phyloP scores from a whole-genome alignment of 176 grass and related monocot species.

The Triticum monococcum region DNA sequence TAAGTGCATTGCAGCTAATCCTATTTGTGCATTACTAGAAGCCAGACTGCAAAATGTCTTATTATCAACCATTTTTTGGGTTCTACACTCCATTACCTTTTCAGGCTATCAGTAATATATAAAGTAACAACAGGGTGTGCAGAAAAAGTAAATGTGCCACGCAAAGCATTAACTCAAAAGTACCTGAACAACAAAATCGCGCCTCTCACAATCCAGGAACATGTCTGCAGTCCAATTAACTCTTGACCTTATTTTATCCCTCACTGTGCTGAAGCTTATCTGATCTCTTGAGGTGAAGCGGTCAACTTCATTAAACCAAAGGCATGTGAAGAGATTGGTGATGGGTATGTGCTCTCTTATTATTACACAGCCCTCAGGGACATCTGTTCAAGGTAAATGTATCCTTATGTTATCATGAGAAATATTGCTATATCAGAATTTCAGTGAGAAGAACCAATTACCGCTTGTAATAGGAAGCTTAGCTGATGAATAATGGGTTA shows the following conservation, averaged over 20 bases:
- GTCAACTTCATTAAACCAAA: constrained; percentile 98
- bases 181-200: constrained; percentile 98
- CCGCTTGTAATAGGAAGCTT: constrained; percentile 99
- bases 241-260: constrained; percentile 78
- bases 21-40: neutral
- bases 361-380: constrained; percentile 98
- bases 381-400: constrained; percentile 55
- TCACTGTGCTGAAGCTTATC: constrained; percentile 91
- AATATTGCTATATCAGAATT: neutral
- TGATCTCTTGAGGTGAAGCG: constrained; percentile 89
- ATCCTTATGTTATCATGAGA: neutral
- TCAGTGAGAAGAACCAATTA: constrained; percentile 29
- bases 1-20: neutral
- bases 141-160: neutral
- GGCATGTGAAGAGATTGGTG: constrained; percentile 91
- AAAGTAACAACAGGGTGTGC: neutral
- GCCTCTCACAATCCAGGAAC: constrained; percentile 97
- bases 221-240: constrained; percentile 88
- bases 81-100: neutral
- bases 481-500: constrained; percentile 83
- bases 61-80: neutral
- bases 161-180: neutral
- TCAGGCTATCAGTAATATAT: neutral
- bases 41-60: neutral
- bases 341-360: constrained; percentile 86